Conservation (phyloP, 2,329 filamentous ascomycete species). For the Talaromyces funiculosus region DNA sequence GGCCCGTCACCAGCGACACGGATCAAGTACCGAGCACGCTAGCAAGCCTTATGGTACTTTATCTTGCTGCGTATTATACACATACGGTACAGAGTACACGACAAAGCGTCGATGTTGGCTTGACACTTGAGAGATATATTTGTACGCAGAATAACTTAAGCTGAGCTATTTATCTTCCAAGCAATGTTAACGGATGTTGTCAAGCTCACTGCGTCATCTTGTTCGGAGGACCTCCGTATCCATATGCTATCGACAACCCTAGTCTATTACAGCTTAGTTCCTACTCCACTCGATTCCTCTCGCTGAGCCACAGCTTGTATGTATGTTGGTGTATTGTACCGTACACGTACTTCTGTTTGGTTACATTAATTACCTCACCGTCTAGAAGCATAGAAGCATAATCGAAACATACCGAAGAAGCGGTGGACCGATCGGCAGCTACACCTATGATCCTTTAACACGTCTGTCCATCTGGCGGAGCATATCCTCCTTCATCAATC, state of each 20-base stretch:
- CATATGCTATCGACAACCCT: background rate
- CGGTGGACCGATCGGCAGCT: background rate
- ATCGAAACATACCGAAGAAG: background rate
- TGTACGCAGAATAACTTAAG: background rate
- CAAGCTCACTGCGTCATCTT: background rate
- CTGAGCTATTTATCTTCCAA: background rate
- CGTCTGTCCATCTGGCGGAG: background rate
- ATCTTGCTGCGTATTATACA: too few species aligned
- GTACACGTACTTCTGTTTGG: background rate
- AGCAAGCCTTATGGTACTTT: background rate
- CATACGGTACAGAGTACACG: too few species aligned
- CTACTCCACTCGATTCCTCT: background rate
- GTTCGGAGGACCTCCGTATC: background rate
- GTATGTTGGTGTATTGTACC: background rate
- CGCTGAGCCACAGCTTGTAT: background rate
- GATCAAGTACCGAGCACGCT: constrained; percentile 1
- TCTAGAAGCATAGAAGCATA: background rate
- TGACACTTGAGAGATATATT: background rate
- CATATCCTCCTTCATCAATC: background rate
- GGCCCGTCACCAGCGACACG: constrained; percentile 4
- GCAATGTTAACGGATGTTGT: background rate
- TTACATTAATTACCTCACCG: background rate
- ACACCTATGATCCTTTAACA: background rate
- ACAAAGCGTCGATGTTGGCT: background rate
- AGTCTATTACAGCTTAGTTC: background rate